A percentile compares a stretch with the other conserved stretches of the same genome.
These are phyloP conservation scores for Yamadazyma takamatsuzukensis DNA, from an alignment of 805 yeast genomes.

Conservation along the genomic window DNA sequence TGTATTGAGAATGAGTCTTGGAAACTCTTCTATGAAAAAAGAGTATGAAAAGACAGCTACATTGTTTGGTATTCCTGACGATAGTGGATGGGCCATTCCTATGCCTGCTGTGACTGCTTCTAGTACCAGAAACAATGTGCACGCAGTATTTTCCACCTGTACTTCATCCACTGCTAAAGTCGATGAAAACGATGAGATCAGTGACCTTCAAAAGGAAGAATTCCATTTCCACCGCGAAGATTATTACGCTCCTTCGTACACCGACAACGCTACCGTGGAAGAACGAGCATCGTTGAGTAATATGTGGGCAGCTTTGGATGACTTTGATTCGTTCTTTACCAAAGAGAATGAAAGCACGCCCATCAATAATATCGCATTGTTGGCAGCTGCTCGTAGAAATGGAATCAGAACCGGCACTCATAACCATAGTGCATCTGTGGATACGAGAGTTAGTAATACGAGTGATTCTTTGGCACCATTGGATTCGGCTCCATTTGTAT, in stretches of 20 bases:
- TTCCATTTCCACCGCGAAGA: slow-evolving; percentile 63
- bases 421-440: slow-evolving; percentile 53
- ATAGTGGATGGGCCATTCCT: slow-evolving; percentile 95
- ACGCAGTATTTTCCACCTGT: slow-evolving; percentile 91
- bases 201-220: slow-evolving; percentile 36
- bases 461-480: slow-evolving; percentile 45
- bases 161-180: slow-evolving; percentile 35
- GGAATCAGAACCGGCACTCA: slow-evolving; percentile 22
- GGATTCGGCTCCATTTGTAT: slow-evolving; percentile 73
- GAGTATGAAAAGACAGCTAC: slow-evolving; percentile 86
- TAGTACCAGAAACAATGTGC: slow-evolving; percentile 86
- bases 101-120: slow-evolving; percentile 92
- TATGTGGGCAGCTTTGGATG: slow-evolving; percentile 91
- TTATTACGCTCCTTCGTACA: slow-evolving; percentile 35
- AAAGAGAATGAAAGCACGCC: slow-evolving; percentile 29
- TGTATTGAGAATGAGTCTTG: slow-evolving; percentile 86
- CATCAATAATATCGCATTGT: slow-evolving; percentile 1
- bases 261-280: slow-evolving; percentile 49
- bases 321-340: slow-evolving; percentile 83
- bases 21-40: slow-evolving; percentile 70
- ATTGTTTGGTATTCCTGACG: slow-evolving; percentile 90
- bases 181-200: slow-evolving; percentile 31
- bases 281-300: slow-evolving; percentile 76
- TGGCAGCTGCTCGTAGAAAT: slow-evolving; percentile 1
- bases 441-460: slow-evolving; percentile 50